Evolutionary conservation across 495 filamentous ascomycete genomes (phyloP).

Genomic region (Xylaria palmicola): DNA sequence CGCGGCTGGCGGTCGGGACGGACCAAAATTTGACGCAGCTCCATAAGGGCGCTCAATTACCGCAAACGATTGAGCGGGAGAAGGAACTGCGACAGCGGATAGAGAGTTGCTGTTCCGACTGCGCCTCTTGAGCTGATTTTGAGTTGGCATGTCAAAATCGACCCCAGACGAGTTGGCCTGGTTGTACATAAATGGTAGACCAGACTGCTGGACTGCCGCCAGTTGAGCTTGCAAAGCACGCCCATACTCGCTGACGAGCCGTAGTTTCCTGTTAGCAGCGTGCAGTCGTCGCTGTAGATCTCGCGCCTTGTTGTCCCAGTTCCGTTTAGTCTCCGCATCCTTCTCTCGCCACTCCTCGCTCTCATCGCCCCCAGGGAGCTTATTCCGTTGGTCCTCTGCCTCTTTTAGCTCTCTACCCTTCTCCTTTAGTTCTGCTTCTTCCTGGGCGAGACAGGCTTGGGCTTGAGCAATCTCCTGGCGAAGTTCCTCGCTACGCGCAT

Average conservation of each 20-base stretch:
- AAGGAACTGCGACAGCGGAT: constrained; percentile 44
- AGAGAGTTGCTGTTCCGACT: constrained; percentile 58
- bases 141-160: constrained; percentile 48
- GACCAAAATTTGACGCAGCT: constrained; percentile 34
- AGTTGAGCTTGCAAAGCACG: constrained; percentile 32
- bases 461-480: constrained; percentile 31
- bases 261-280: constrained; percentile 33
- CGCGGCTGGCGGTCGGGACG: constrained; percentile 38
- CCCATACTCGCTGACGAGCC: constrained; percentile 43
- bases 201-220: constrained; percentile 28
- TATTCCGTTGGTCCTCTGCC: constrained; percentile 54
- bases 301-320: constrained; percentile 45
- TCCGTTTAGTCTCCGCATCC: constrained; percentile 38
- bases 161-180: constrained; percentile 47
- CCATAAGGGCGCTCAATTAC: constrained; percentile 38
- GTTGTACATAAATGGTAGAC: constrained; percentile 36
- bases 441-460: constrained; percentile 27
- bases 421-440: constrained; percentile 48
- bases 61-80: constrained; percentile 39
- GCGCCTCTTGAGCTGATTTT: constrained; percentile 51
- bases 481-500: constrained; percentile 30
- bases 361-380: constrained; percentile 52
- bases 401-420: constrained; percentile 50
- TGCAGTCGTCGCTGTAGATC: constrained; percentile 43
- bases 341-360: constrained; percentile 54